Evolutionary conservation across 1,139 yeast genomes (phyloP), one percentile per base, ranked within the genome.

Genomic region (Geotrichum bryndzae): DNA sequence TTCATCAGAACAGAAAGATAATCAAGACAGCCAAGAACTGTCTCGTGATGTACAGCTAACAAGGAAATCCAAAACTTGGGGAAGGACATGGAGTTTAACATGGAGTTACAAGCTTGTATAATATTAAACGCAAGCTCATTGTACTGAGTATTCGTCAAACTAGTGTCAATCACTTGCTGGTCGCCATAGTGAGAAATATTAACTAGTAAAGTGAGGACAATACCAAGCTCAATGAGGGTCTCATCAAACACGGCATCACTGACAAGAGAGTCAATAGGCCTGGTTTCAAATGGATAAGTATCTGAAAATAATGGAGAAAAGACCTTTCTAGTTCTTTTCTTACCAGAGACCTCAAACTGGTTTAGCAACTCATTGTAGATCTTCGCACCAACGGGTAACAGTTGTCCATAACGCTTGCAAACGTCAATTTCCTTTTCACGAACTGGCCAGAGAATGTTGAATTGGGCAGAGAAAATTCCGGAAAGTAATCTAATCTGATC

Each of bases 181-280:
- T 86, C 84, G 23, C 86, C 76, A 57, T 63, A 67, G 57, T 69
- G 68, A 35, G 73, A 70, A 41, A 72, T 66, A 41, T 70, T 72
- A 22, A 71, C 71, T 29, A 73, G 63, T 59, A 73, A 62, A 7
- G 86, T 80, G 57, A 72, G 67, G 4, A 71, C 72, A 61, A 70
- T 69, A n/a, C 87, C 79, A 60, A 89, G 71, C 71, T 90, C 97
- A 58, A 88, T 78, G 63, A 90, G 76, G 2, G 88, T 78, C 71
- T 90, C 97, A 51, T 87, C 90, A 66, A 88, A 78, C 1, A 81
- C 78, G 66, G 85, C 89, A 66, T 86, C 89, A 66, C 84, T 84
- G 27, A 89, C 89, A 59, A 85, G 79, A 0, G 95, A 86, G 71
- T 90, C 96, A 68, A 88, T 82, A 0, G 94, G 84, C 52, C 80